Conservation (phyloP, 148 eudicot genomes). For the Amaranthus hypochondriacus region DNA sequence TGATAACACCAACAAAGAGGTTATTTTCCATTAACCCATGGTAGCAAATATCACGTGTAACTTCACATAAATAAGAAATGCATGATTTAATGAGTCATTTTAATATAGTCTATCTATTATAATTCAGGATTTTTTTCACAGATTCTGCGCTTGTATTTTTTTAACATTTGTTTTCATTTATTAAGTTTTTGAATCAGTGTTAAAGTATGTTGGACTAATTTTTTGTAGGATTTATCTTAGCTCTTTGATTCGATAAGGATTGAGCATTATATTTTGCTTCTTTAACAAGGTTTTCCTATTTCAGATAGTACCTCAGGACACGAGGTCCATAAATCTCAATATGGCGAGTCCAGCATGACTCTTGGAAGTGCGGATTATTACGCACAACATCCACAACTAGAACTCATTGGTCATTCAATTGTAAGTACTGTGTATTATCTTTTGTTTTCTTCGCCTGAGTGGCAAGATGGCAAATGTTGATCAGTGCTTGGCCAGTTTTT, state of each 20-base stretch:
- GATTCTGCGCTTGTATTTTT: not conserved
- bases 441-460: not conserved
- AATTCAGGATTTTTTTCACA: not conserved
- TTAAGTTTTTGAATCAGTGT: not conserved
- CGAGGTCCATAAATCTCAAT: slow-evolving; percentile 41
- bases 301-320: slow-evolving; percentile 41
- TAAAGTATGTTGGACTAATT: too few species aligned
- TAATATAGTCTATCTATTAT: too few species aligned
- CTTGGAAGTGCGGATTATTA: slow-evolving; percentile 37
- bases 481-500: not conserved
- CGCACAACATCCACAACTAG: slow-evolving; percentile 62
- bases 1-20: too few species aligned
- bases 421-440: slow-evolving; percentile 40
- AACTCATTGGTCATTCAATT: slow-evolving; percentile 88
- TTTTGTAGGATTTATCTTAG: too few species aligned
- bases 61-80: too few species aligned
- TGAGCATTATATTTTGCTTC: not conserved
- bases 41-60: too few species aligned
- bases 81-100: too few species aligned
- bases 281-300: slow-evolving; percentile 20
- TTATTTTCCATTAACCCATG: too few species aligned
- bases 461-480: not conserved
- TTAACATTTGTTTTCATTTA: not conserved
- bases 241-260: too few species aligned
- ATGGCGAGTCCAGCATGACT: slow-evolving; percentile 35